Evolutionary conservation across 2,329 filamentous ascomycete genomes (phyloP).

Genomic region (Fusarium lateritium): DNA sequence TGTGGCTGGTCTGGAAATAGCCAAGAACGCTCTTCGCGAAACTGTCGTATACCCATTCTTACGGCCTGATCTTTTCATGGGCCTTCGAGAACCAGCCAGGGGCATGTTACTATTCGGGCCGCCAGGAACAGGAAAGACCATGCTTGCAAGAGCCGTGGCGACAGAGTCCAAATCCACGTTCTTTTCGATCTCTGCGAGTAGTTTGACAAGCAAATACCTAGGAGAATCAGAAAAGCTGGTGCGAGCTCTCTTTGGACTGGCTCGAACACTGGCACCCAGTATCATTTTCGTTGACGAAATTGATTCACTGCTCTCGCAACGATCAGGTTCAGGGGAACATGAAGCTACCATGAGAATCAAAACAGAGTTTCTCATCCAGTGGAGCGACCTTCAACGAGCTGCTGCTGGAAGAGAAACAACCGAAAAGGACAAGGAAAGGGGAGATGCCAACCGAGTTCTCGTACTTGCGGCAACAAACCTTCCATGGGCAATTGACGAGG

Average conservation of each 20-base stretch:
- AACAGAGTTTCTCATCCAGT: conserved; percentile 97
- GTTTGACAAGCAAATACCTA: conserved; percentile 94
- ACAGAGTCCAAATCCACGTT: conserved; percentile 96
- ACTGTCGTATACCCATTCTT: conserved; percentile 98
- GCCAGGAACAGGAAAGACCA: conserved; percentile 98
- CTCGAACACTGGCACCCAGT: conserved; percentile 88
- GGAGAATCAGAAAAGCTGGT: conserved; percentile 98
- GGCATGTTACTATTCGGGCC: conserved; percentile 98
- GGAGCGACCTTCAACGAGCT: conserved; percentile 93
- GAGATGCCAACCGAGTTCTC: conserved; percentile 89
- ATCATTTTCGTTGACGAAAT: conserved; percentile 99
- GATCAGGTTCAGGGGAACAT: conserved; percentile 87
- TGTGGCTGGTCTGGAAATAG: conserved; percentile 89
- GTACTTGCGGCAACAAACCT: conserved; percentile 96
- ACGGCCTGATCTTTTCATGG: conserved; percentile 95
- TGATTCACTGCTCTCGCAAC: conserved; percentile 89
- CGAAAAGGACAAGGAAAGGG: conserved; percentile 76
- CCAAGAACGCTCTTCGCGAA: conserved; percentile 93
- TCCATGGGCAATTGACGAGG: conserved; percentile 98
- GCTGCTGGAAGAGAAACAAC: conserved; percentile 85
- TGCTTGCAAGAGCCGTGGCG: conserved; percentile 92
- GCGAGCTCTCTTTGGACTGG: conserved; percentile 89
- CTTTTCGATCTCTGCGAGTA: conserved; percentile 96
- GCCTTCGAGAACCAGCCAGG: conserved; percentile 90
- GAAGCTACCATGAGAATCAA: conserved; percentile 96